phyloP scores from a whole-genome alignment of 2,329 filamentous ascomycete species.

The Tolypocladium inflatum region DNA sequence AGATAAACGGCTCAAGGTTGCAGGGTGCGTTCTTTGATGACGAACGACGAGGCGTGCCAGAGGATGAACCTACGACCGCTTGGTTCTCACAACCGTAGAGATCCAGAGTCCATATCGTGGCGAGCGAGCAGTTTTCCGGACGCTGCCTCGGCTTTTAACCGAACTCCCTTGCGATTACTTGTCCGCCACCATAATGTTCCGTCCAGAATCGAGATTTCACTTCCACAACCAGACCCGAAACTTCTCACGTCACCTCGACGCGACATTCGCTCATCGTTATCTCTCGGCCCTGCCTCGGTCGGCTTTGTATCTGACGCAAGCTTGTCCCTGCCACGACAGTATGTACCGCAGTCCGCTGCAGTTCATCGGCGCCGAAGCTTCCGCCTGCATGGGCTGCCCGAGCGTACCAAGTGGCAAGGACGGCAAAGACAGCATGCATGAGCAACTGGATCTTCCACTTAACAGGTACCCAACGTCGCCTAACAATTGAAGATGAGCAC shows the following conservation, averaged over 20 bases:
- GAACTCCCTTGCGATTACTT: neutral
- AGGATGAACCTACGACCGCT: neutral
- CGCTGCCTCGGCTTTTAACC: neutral
- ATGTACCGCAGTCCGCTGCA: neutral
- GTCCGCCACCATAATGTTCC: neutral
- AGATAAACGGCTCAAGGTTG: neutral
- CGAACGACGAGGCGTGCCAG: neutral
- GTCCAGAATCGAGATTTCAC: neutral
- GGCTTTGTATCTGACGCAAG: neutral
- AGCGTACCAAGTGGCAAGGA: neutral
- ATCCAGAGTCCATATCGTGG: neutral
- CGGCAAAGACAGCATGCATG: neutral
- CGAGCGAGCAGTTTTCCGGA: neutral
- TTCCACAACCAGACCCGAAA: neutral
- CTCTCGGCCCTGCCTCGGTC: neutral
- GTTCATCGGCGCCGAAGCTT: neutral
- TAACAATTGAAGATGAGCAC: neutral
- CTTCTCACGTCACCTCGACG: neutral
- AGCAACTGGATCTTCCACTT: neutral
- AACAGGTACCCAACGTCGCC: neutral
- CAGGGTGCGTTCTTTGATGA: neutral
- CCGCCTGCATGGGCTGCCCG: neutral
- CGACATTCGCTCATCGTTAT: neutral
- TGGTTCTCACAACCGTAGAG: neutral
- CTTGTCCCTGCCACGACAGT: neutral